These are phyloP conservation scores for Cladosporium halotolerans DNA, from an alignment of 2,329 filamentous ascomycete genomes.

Conservation along the genomic window DNA sequence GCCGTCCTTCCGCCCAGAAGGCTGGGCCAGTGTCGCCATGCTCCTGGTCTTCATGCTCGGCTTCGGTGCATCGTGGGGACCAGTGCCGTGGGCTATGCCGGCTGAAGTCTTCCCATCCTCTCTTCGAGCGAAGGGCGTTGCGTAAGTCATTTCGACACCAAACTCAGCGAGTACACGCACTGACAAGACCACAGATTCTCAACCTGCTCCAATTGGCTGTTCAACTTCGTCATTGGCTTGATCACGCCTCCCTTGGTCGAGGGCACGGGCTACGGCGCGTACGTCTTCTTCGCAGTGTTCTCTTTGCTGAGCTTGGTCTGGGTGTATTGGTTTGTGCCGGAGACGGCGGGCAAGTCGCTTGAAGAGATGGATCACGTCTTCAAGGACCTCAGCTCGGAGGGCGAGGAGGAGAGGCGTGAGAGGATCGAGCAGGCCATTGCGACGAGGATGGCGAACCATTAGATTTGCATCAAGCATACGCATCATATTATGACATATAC, in stretches of 20 bases:
- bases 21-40: slow-evolving; percentile 31
- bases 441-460: slow-evolving; percentile 5
- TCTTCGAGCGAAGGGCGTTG: slow-evolving; percentile 59
- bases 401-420: slow-evolving; percentile 22
- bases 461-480: not conserved
- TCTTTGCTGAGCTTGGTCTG: slow-evolving; percentile 46
- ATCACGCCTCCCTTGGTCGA: slow-evolving; percentile 28
- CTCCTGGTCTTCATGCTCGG: slow-evolving; percentile 26
- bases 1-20: slow-evolving; percentile 42
- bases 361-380: slow-evolving; percentile 13
- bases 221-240: slow-evolving; percentile 53
- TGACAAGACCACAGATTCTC: slow-evolving; percentile 35
- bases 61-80: slow-evolving; percentile 39
- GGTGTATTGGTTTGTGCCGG: slow-evolving; percentile 51
- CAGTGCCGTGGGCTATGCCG: slow-evolving; percentile 13
- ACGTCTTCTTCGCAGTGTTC: slow-evolving; percentile 56
- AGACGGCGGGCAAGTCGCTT: slow-evolving; percentile 25
- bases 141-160: slow-evolving; percentile 20
- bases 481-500: no score
- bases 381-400: slow-evolving; percentile 29
- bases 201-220: slow-evolving; percentile 58
- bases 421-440: slow-evolving; percentile 22
- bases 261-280: slow-evolving; percentile 53
- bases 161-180: not conserved
- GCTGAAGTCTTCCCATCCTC: slow-evolving; percentile 51